Evolutionary conservation across 176 grass and related monocot genomes (phyloP).

Genomic region (Eragrostis curvula): DNA sequence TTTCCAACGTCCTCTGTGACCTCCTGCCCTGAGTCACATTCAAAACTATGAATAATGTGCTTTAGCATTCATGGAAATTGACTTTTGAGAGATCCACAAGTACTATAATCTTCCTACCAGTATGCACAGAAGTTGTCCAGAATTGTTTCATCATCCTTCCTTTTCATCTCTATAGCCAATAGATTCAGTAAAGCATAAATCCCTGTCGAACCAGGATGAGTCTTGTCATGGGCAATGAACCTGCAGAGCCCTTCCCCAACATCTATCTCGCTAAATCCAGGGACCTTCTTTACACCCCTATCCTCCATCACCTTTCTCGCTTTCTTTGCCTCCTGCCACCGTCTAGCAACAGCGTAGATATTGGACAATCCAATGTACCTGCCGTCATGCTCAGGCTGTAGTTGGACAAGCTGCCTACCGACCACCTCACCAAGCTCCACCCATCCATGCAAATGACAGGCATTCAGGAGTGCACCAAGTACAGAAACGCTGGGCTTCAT

Average conservation of each 20-base stretch:
- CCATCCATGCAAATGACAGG: constrained; percentile 65
- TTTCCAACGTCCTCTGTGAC: background rate
- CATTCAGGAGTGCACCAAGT: constrained; percentile 62
- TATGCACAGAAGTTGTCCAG: constrained; percentile 24
- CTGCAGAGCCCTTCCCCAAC: constrained; percentile 38
- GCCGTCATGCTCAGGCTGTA: constrained; percentile 69
- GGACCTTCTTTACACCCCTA: constrained; percentile 60
- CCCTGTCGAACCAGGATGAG: constrained; percentile 41
- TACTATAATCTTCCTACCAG: constrained; percentile 10
- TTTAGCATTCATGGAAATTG: background rate
- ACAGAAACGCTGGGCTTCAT: constrained; percentile 65
- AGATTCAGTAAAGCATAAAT: constrained; percentile 66
- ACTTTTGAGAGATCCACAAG: background rate
- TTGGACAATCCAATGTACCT: constrained; percentile 77
- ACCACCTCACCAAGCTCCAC: constrained; percentile 67
- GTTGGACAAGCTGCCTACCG: constrained; percentile 64
- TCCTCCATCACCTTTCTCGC: constrained; percentile 66
- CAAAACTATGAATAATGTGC: background rate
- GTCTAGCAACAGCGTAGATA: constrained; percentile 62
- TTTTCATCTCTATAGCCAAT: constrained; percentile 63
- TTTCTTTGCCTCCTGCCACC: constrained; percentile 69
- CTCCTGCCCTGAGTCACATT: background rate
- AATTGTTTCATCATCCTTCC: constrained; percentile 33
- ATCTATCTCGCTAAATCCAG: constrained; percentile 79
- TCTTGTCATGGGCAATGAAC: constrained; percentile 66